Evolutionary conservation across 805 yeast species (phyloP).

Genomic region (Trichomonascus vanleenenianus): DNA sequence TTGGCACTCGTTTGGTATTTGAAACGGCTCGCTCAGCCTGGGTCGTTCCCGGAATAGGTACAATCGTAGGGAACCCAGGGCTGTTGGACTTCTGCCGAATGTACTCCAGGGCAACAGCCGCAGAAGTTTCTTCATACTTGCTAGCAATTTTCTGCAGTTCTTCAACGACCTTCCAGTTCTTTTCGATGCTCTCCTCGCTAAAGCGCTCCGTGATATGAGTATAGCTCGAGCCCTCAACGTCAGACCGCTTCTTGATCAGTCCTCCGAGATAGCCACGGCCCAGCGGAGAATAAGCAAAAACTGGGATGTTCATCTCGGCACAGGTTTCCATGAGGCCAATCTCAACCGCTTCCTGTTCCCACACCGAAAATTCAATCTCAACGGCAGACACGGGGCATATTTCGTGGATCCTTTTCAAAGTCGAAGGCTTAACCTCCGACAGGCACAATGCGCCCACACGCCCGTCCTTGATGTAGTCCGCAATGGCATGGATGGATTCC

Average conservation of each 20-base stretch:
- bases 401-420: constrained; percentile 51
- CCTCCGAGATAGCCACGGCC: constrained; percentile 77
- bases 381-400: constrained; percentile 54
- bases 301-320: constrained; percentile 51
- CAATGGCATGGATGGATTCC: constrained; percentile 48
- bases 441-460: constrained; percentile 63
- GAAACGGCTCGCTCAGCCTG: constrained; percentile 50
- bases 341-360: constrained; percentile 49
- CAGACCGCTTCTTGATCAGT: constrained; percentile 35
- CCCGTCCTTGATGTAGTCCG: constrained; percentile 55
- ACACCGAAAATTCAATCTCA: constrained; percentile 73
- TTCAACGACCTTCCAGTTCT: constrained; percentile 45
- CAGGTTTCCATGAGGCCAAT: constrained; percentile 61
- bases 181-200: constrained; percentile 44
- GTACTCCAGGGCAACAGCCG: constrained; percentile 72
- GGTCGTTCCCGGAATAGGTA: constrained; percentile 80
- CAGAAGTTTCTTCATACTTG: constrained; percentile 39
- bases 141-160: constrained; percentile 45
- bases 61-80: constrained; percentile 41
- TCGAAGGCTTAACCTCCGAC: constrained; percentile 59
- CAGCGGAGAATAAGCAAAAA: constrained; percentile 77
- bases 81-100: constrained; percentile 34
- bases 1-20: constrained; percentile 40
- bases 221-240: constrained; percentile 20
- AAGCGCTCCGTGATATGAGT: constrained; percentile 53